These are phyloP conservation scores for Kwoniella mangroviensis DNA, from an alignment of 768 basidiomycete species.

Conservation along the genomic window DNA sequence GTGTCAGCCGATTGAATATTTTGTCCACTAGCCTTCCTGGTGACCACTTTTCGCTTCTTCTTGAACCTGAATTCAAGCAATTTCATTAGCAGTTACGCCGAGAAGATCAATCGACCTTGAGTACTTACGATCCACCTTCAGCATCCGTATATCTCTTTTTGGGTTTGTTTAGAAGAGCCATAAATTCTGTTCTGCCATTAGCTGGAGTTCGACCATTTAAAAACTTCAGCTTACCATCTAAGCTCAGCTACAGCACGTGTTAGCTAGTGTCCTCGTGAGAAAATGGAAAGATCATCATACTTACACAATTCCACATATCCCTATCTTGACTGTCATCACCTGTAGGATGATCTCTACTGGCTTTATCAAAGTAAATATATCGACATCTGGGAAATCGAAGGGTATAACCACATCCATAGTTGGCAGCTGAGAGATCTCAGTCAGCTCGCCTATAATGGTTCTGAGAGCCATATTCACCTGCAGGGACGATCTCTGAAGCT, in stretches of 20 bases:
- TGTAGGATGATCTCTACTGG: constrained; percentile 37
- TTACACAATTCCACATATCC: constrained; percentile 57
- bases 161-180: constrained; percentile 38
- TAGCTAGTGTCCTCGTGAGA: no score
- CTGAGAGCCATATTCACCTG: constrained; percentile 62
- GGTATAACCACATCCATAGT: constrained; percentile 82
- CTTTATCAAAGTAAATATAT: constrained; percentile 72
- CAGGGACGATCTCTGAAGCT: constrained; percentile 82
- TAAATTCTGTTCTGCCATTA: constrained; percentile 36
- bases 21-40: constrained; percentile 32
- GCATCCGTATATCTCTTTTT: constrained; percentile 45
- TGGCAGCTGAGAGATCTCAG: constrained; percentile 63
- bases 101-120: not conserved
- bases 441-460: not conserved
- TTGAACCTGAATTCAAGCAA: constrained; percentile 22
- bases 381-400: constrained; percentile 93
- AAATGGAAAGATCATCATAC: constrained; percentile 7
- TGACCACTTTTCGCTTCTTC: constrained; percentile 40
- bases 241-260: no score
- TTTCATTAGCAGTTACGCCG: not conserved
- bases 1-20: not conserved
- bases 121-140: constrained; percentile 45
- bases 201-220: no score
- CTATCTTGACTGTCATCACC: constrained; percentile 55
- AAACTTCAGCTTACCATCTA: constrained; percentile 35